Percentiles rank a stretch among this genome's conserved stretches.
These are phyloP conservation scores for Tetradesmus lagerheimii DNA, from an alignment of 139 green algal species.

Conservation along the genomic window DNA sequence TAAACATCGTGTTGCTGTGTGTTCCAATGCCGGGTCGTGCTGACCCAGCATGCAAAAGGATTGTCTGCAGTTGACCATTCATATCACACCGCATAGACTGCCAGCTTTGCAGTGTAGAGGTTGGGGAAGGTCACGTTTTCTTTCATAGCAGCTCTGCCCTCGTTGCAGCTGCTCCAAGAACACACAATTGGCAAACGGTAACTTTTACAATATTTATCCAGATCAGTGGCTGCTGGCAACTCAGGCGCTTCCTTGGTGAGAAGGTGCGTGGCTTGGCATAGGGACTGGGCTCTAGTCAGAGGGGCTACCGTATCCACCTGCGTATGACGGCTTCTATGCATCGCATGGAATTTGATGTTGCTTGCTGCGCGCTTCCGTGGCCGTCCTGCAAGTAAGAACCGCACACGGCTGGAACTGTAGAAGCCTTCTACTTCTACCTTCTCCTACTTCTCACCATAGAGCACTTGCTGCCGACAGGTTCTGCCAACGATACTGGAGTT, in stretches of 20 bases:
- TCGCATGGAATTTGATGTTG: background rate
- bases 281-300: no score
- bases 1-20: background rate
- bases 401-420: background rate
- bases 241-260: no score
- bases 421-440: background rate
- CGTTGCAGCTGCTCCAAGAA: background rate
- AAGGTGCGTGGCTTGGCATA: no score
- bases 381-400: background rate
- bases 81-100: no score
- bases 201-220: no score
- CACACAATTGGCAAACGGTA: no score
- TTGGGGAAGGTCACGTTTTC: background rate
- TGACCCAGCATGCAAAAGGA: no score
- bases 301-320: no score
- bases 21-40: background rate
- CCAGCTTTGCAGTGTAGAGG: no score
- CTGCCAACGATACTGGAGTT: background rate
- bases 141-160: background rate
- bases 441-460: background rate
- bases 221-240: no score
- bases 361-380: background rate
- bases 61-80: no score
- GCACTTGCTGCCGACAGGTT: background rate
- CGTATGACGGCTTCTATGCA: no score